Percentiles rank a stretch among this genome's conserved stretches.
These are phyloP conservation scores for Neurospora sp. DNA, from an alignment of 495 filamentous ascomycete genomes.

Conservation along the genomic window DNA sequence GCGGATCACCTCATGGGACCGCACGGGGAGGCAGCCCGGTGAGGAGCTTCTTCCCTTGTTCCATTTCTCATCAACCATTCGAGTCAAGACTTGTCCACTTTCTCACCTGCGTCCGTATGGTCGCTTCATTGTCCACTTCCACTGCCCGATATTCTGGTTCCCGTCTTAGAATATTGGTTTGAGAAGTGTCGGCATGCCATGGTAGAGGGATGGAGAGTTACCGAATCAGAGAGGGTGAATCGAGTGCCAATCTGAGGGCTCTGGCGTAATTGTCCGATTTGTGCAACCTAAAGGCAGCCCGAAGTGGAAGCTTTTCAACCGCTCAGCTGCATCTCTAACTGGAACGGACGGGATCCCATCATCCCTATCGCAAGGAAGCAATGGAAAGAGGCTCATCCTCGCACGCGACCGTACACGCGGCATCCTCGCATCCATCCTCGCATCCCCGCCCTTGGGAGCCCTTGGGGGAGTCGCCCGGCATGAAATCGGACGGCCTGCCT, in stretches of 20 bases:
- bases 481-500: background rate
- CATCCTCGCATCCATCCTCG: background rate
- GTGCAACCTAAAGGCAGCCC: background rate
- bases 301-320: background rate
- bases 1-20: background rate
- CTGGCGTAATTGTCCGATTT: background rate
- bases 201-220: background rate
- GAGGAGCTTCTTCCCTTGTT: background rate
- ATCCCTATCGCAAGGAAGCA: background rate
- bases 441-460: background rate
- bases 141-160: background rate
- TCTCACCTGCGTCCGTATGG: background rate
- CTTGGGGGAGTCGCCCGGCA: background rate
- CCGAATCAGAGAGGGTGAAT: background rate
- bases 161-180: background rate
- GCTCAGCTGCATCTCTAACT: background rate
- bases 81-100: background rate
- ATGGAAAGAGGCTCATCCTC: background rate
- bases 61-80: background rate
- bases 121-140: background rate
- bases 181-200: background rate
- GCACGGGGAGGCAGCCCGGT: background rate
- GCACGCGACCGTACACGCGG: background rate
- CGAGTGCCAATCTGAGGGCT: background rate
- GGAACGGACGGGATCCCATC: background rate